Conservation (phyloP, 345 rosid genomes). For the Excoecaria agallocha region DNA sequence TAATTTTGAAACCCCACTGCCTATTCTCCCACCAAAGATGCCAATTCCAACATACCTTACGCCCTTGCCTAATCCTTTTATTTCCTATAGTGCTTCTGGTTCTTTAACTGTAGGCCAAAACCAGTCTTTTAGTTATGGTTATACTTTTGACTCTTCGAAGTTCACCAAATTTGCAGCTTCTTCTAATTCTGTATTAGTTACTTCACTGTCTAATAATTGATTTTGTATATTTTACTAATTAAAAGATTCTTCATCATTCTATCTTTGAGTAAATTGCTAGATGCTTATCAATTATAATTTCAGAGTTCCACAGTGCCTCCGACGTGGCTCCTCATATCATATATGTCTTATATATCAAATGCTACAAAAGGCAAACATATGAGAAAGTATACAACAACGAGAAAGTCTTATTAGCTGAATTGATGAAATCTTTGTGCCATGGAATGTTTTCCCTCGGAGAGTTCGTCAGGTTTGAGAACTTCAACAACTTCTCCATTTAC, state of each 20-base stretch:
- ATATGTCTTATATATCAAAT: background rate
- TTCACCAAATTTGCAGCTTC: conserved; percentile 1
- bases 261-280: background rate
- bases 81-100: background rate
- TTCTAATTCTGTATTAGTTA: background rate
- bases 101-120: background rate
- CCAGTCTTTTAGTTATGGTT: background rate
- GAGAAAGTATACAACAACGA: background rate
- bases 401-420: conserved; percentile 39
- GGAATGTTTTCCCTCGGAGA: conserved; percentile 72
- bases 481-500: conserved; percentile 76
- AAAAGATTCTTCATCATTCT: background rate
- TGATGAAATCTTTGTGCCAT: conserved; percentile 73
- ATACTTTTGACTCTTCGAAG: background rate
- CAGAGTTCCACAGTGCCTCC: background rate
- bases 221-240: background rate
- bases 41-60: conserved; percentile 21
- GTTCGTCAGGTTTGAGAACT: conserved; percentile 58
- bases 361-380: background rate
- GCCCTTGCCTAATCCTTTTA: background rate
- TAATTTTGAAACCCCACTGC: conserved; percentile 24
- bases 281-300: background rate
- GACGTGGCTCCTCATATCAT: background rate
- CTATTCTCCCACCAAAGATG: conserved; percentile 20
- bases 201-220: background rate